Evolutionary conservation across 1,284 basidiomycete species (phyloP).

Genomic region (Phenoliferia sp.): DNA sequence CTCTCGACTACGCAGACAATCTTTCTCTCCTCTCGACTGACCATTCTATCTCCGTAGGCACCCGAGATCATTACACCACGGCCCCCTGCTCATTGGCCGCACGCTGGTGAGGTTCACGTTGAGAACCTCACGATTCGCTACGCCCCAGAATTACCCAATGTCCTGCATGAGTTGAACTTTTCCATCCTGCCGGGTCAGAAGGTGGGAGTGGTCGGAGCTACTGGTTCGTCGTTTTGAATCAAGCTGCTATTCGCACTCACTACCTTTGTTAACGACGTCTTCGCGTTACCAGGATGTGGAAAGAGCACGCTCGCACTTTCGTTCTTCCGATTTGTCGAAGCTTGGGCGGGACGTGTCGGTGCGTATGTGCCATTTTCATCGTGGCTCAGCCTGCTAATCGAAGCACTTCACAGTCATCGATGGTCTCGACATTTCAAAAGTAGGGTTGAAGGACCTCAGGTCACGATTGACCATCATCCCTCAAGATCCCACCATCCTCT

Average conservation of each 20-base stretch:
- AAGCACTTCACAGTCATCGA: constrained; percentile 55
- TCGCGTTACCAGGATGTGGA: constrained; percentile 50
- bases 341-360: constrained; percentile 64
- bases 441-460: constrained; percentile 79
- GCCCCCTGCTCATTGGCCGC: constrained; percentile 68
- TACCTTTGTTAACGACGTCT: neutral
- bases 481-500: constrained; percentile 66
- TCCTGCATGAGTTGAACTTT: constrained; percentile 73
- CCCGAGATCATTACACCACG: constrained; percentile 57
- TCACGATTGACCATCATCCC: constrained; percentile 62
- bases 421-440: constrained; percentile 80
- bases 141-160: constrained; percentile 73
- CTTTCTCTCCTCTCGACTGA: neutral
- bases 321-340: constrained; percentile 81
- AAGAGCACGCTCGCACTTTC: constrained; percentile 78
- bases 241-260: neutral
- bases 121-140: constrained; percentile 71
- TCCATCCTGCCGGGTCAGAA: constrained; percentile 67
- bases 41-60: constrained; percentile 3
- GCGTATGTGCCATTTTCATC: neutral
- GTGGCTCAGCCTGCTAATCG: neutral
- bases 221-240: constrained; percentile 22
- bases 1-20: too few relatives aligned
- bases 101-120: constrained; percentile 57
- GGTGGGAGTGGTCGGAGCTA: constrained; percentile 54